Conservation (phyloP, 176 grass and related monocot species). For the Oryza nivara region DNA sequence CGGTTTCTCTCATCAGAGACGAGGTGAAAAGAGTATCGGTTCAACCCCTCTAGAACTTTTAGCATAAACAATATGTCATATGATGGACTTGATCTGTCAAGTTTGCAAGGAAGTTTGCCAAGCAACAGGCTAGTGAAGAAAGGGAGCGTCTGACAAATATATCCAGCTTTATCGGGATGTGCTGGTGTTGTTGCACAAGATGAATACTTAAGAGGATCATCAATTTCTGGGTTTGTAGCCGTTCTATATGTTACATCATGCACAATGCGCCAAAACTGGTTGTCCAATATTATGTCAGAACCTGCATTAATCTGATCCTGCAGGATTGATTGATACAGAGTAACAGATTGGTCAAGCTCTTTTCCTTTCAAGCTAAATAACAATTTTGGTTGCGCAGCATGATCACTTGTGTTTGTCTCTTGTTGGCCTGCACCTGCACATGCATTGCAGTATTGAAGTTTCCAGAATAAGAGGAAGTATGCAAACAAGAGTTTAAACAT, state of each 20-base stretch:
- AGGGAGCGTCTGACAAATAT: conserved; percentile 62
- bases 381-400: conserved; percentile 53
- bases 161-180: conserved; percentile 42
- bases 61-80: conserved; percentile 97
- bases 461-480: not conserved
- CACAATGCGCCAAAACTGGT: conserved; percentile 78
- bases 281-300: conserved; percentile 79
- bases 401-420: conserved; percentile 34
- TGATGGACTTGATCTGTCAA: conserved; percentile 63
- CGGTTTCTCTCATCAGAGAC: conserved; percentile 59
- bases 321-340: conserved; percentile 89
- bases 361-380: conserved; percentile 79
- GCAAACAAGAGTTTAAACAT: conserved; percentile 12
- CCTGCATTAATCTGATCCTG: conserved; percentile 71
- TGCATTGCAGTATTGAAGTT: conserved; percentile 39
- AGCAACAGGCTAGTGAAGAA: conserved; percentile 77
- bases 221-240: conserved; percentile 45
- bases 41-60: conserved; percentile 83
- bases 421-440: conserved; percentile 49
- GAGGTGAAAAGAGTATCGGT: conserved; percentile 63
- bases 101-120: conserved; percentile 76
- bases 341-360: conserved; percentile 70
- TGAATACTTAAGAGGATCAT: conserved; percentile 18
- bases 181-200: conserved; percentile 38
- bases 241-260: conserved; percentile 75